Conservation (phyloP, 192 early-diverging fungal species). For the Lobosporangium transversale region DNA sequence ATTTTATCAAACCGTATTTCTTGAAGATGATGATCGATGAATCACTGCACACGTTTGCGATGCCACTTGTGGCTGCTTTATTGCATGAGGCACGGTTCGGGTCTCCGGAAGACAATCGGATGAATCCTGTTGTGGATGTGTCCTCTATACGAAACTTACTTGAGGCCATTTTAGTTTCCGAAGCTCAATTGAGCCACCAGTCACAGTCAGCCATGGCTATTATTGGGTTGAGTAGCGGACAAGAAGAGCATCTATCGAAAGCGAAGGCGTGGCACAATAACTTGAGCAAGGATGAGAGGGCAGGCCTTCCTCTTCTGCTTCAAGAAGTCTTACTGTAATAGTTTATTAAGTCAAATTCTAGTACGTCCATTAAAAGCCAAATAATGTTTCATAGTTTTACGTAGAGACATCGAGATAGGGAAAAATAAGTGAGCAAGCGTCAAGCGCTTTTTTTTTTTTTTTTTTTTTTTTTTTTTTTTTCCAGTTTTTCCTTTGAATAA, state of each 20-base stretch:
- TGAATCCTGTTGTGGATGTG: neutral
- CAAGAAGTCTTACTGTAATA: neutral
- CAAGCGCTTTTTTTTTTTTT: too few relatives aligned
- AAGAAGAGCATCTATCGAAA: neutral
- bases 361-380: too few relatives aligned
- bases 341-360: too few relatives aligned
- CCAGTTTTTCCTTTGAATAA: neutral
- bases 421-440: too few relatives aligned
- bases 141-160: slow-evolving; percentile 12
- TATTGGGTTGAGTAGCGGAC: slow-evolving; percentile 15
- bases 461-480: too few relatives aligned
- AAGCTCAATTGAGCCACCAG: slow-evolving; percentile 20
- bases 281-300: neutral
- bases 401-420: too few relatives aligned
- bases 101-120: neutral
- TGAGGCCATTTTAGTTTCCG: slow-evolving; percentile 17
- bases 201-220: slow-evolving; percentile 20
- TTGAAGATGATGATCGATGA: slow-evolving; percentile 25
- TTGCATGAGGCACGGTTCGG: slow-evolving; percentile 8
- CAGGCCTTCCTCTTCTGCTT: neutral
- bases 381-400: too few relatives aligned
- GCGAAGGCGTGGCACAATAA: slow-evolving; percentile 1
- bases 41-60: slow-evolving; percentile 10
- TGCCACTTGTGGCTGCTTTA: slow-evolving; percentile 24
- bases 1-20: slow-evolving; percentile 19